Conservation (phyloP, 2,329 filamentous ascomycete genomes). For the Trichophyton schoenleinii region DNA sequence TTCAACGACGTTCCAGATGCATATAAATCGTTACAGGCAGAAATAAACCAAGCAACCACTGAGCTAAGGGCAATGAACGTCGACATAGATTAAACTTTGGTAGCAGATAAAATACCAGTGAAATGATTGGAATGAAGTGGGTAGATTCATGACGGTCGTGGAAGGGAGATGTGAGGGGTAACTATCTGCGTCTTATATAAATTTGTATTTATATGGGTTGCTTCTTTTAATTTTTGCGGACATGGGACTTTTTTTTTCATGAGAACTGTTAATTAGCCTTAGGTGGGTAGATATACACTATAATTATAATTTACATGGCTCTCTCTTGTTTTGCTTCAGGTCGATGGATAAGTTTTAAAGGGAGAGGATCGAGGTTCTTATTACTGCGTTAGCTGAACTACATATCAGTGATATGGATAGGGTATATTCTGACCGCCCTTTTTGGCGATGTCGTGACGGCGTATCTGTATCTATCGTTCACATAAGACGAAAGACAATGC, state of each 20-base stretch:
- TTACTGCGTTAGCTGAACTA: too few species aligned
- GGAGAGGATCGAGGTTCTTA: too few species aligned
- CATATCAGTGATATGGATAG: too few species aligned
- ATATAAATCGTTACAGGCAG: constrained; percentile 73
- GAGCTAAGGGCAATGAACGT: constrained; percentile 32
- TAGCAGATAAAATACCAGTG: background rate
- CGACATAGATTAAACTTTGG: constrained; percentile 28
- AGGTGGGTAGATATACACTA: background rate
- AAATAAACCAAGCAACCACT: constrained; percentile 49
- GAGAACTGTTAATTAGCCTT: background rate
- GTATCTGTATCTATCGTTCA: too few species aligned
- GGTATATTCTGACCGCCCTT: too few species aligned
- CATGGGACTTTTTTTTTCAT: background rate
- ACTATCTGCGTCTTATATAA: background rate
- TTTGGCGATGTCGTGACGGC: too few species aligned
- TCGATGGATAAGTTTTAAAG: too few species aligned
- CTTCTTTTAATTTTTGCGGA: background rate
- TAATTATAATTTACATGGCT: background rate
- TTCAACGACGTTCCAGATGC: constrained; percentile 94
- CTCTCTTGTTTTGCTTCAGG: background rate
- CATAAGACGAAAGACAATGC: too few species aligned
- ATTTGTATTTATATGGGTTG: background rate
- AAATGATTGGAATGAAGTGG: background rate
- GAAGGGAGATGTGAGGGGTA: background rate
- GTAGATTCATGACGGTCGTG: background rate